Percentiles rank a stretch among this genome's conserved stretches.
Conservation (phyloP, 331 rosid genomes). For the Acacia pycnantha region DNA sequence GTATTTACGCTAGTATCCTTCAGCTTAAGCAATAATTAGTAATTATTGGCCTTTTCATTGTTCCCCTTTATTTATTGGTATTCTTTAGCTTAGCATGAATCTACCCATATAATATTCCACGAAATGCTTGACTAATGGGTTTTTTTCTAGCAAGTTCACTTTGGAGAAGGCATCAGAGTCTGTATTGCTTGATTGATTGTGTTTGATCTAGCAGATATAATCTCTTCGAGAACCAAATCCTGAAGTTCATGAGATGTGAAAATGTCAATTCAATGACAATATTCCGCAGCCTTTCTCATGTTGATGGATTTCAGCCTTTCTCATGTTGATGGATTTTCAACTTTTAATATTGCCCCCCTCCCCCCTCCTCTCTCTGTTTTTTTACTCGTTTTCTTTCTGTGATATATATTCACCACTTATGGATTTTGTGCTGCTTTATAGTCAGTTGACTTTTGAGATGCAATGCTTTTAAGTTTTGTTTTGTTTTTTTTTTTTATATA, state of each 20-base stretch:
- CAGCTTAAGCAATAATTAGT: background rate
- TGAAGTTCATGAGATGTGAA: background rate
- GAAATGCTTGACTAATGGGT: no score
- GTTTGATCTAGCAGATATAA: background rate
- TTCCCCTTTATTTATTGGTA: background rate
- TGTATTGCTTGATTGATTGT: background rate
- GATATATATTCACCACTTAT: background rate
- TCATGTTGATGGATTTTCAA: background rate
- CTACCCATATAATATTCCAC: no score
- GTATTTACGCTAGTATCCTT: background rate
- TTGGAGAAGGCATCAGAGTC: no score
- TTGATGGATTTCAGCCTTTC: background rate
- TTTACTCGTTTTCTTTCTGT: no score
- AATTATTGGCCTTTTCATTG: background rate
- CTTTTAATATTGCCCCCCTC: background rate
- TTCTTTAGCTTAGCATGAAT: no score
- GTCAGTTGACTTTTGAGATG: background rate
- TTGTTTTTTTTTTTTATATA: no score
- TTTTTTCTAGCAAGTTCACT: no score
- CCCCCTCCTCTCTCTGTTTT: no score
- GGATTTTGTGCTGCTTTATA: background rate
- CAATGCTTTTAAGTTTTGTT: no score
- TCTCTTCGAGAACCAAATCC: background rate
- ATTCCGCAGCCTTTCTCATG: background rate
- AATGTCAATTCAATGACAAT: background rate